These are phyloP conservation scores for Chlamydomonas urium DNA, from an alignment of 139 green algal species.

Conservation along the genomic window DNA sequence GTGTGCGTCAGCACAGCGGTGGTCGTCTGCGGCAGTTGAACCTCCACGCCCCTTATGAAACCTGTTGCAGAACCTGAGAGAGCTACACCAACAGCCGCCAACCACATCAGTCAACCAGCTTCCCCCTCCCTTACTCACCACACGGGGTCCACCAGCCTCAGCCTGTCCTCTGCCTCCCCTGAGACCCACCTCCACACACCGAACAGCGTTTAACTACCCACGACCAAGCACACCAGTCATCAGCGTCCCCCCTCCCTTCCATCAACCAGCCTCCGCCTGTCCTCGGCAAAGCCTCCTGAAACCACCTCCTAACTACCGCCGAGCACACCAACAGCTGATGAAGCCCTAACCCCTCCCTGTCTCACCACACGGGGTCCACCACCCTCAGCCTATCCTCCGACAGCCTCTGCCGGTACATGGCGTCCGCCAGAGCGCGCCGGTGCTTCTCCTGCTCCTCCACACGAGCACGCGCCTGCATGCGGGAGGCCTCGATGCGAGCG, in stretches of 20 bases:
- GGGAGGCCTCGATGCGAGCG: neutral
- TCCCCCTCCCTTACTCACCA: constrained; percentile 1
- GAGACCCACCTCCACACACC: too few relatives aligned
- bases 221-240: too few relatives aligned
- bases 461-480: neutral
- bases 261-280: too few relatives aligned
- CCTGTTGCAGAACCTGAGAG: too few relatives aligned
- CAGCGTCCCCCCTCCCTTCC: too few relatives aligned
- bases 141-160: constrained; percentile 30
- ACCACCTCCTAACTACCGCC: neutral
- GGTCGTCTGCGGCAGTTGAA: too few relatives aligned
- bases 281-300: neutral
- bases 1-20: too few relatives aligned
- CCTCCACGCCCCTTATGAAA: too few relatives aligned
- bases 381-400: constrained; percentile 3
- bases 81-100: too few relatives aligned
- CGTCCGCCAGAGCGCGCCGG: neutral
- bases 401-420: neutral
- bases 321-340: neutral
- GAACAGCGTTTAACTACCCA: too few relatives aligned
- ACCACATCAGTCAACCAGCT: too few relatives aligned
- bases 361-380: neutral
- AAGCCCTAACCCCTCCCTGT: too few relatives aligned
- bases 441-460: neutral
- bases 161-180: constrained; percentile 14